Percentiles rank a stretch among this genome's conserved stretches.
Conservation (phyloP, 2,329 filamentous ascomycete species). For the Colletotrichum godetiae region DNA sequence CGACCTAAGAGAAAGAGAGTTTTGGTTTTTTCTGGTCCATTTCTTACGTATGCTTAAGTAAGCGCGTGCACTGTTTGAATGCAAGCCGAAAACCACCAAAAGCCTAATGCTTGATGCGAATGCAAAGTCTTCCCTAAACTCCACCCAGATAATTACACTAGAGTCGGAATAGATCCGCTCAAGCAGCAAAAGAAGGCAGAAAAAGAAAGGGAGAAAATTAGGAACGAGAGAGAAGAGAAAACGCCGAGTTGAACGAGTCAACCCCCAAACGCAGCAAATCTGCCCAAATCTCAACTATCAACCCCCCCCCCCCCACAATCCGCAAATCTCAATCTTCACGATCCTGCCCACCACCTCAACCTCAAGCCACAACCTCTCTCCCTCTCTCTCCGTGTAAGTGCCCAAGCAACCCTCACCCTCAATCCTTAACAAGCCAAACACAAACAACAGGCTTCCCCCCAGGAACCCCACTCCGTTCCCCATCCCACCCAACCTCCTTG, state of each 20-base stretch:
- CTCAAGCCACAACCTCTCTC: background rate
- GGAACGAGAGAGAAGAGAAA: too few species aligned
- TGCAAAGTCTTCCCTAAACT: background rate
- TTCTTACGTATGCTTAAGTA: background rate
- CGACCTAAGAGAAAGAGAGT: background rate
- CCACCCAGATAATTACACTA: background rate
- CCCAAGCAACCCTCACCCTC: conserved; percentile 19
- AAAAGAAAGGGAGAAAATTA: background rate
- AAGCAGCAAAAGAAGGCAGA: background rate
- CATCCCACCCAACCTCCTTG: conserved; percentile 69
- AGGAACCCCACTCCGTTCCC: conserved; percentile 56
- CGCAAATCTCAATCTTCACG: background rate
- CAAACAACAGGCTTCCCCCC: conserved; percentile 68
- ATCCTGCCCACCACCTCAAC: background rate
- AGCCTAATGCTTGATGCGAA: background rate
- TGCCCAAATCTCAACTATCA: background rate
- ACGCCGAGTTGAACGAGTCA: too few species aligned
- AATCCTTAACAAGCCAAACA: conserved; percentile 68
- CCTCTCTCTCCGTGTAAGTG: too few species aligned
- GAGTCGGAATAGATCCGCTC: background rate
- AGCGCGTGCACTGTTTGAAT: background rate
- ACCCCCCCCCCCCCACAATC: background rate
- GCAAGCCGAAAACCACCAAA: background rate
- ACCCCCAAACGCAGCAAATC: background rate
- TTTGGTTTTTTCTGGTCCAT: background rate